These are phyloP conservation scores for Verruconis gallopava DNA, from an alignment of 2,329 filamentous ascomycete genomes.

Conservation along the genomic window DNA sequence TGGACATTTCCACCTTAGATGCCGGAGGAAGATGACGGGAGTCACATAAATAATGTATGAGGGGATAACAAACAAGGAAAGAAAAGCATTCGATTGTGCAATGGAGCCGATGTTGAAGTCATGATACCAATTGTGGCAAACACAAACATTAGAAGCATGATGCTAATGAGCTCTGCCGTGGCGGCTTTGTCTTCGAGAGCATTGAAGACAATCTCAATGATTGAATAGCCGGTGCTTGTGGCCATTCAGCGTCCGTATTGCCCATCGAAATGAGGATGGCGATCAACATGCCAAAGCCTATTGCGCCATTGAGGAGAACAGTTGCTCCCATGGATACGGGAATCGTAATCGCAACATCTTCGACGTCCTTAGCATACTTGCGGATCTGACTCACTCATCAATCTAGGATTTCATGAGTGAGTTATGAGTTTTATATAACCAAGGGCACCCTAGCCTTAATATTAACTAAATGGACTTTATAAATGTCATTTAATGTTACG, in stretches of 20 bases:
- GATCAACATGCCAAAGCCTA: slow-evolving; percentile 10
- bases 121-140: slow-evolving; percentile 18
- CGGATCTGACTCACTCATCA: too few species aligned
- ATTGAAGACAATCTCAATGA: slow-evolving; percentile 18
- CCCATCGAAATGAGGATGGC: slow-evolving; percentile 25
- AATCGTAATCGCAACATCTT: slow-evolving; percentile 21
- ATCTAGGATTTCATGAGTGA: too few species aligned
- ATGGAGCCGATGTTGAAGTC: slow-evolving; percentile 16
- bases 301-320: slow-evolving; percentile 12
- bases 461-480: too few species aligned
- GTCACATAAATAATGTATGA: background rate
- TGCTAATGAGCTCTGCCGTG: slow-evolving; percentile 17
- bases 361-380: slow-evolving; percentile 23
- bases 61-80: slow-evolving; percentile 19
- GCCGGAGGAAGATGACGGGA: background rate
- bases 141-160: slow-evolving; percentile 18
- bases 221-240: slow-evolving; percentile 7
- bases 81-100: slow-evolving; percentile 20
- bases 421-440: too few species aligned
- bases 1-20: background rate
- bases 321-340: slow-evolving; percentile 30
- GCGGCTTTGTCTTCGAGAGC: slow-evolving; percentile 9
- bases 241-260: slow-evolving; percentile 5
- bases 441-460: too few species aligned
- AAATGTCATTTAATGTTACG: too few species aligned